A percentile compares a stretch with the other conserved stretches of the same genome.
phyloP scores from a whole-genome alignment of 2,329 filamentous ascomycete genomes.

The Elsinoe fawcettii region DNA sequence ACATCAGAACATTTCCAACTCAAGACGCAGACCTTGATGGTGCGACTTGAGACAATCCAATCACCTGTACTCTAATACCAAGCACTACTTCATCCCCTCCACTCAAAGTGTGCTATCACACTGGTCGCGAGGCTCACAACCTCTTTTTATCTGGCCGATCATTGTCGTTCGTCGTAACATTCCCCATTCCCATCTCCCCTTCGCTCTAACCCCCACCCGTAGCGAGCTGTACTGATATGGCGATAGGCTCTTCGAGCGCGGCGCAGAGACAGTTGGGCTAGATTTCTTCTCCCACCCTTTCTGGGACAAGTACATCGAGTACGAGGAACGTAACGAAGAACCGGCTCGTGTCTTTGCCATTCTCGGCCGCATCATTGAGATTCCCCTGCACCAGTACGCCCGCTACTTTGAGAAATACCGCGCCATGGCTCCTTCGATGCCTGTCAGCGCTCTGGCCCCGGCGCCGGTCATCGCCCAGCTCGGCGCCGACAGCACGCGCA shows the following conservation, averaged over 20 bases:
- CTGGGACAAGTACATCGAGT: conserved; percentile 98
- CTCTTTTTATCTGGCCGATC: background rate
- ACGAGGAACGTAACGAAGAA: conserved; percentile 82
- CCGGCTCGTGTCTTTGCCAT: conserved; percentile 80
- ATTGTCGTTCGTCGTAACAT: conserved; percentile 9
- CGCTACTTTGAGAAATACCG: conserved; percentile 91
- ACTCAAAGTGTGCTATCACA: background rate
- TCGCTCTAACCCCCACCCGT: conserved; percentile 8
- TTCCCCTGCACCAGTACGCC: conserved; percentile 93
- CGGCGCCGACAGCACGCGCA: conserved; percentile 62
- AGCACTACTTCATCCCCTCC: background rate
- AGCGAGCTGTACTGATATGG: background rate
- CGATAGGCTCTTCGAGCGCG: conserved; percentile 81
- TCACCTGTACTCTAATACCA: background rate
- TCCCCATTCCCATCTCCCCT: conserved; percentile 14
- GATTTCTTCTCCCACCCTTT: conserved; percentile 94
- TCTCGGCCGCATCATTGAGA: conserved; percentile 70
- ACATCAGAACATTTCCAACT: conserved; percentile 18
- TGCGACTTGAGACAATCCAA: conserved; percentile 12
- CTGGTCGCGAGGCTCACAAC: background rate
- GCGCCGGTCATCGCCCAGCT: conserved; percentile 61
- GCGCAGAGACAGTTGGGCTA: conserved; percentile 72
- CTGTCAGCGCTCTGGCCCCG: conserved; percentile 64
- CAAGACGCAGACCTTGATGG: conserved; percentile 12
- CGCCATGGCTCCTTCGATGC: conserved; percentile 62